Evolutionary conservation across 1,139 yeast genomes (phyloP), one percentile per base, ranked within the genome.

Genomic region (Diutina mesorugosa): DNA sequence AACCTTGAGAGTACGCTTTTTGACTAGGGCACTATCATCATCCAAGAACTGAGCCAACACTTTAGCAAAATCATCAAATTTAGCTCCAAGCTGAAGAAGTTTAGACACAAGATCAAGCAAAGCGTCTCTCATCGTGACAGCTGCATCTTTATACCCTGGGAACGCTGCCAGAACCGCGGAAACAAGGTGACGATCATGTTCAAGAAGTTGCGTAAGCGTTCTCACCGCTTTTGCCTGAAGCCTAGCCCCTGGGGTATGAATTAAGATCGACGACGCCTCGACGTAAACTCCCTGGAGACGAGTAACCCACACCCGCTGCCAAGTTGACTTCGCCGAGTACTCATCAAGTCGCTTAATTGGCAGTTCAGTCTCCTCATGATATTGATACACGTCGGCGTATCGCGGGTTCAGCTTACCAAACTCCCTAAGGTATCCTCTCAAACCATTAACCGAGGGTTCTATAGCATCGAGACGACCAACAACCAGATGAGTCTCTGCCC

Each of bases 1-100:
- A 6, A 50, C 53, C 29, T 50, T 50, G n/a, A 50, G 41, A 3
- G 53, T 30, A n/a, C 53, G 30, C 53, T 50, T 50, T 18, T 50
- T 50, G 6, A 50, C 53, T 21, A 50, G 18, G n/a, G 45, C 45
- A 10, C 45, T 30, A 6, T 50, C 53, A 18, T 50, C 53, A 32
- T 32, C 45, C 45, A 50, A 32, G 12, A 50, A 50, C 29, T n/a
- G 45, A 18, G n/a, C 41, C 26, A 50, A 32, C 14, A 50, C 53
- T 9, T 16, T 32, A 7, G 35, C 45, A 50, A 50, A 50, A 14
- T 50, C 29, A 5, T 50, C 53, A 32, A 50, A 50, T 5, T 32
- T n/a, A 6, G 53, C 53, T 8, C 53, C 53, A 18, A 50, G 32
- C 18, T 32, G 53, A 3, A 50, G 29, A 9, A 50, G 32, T 16